phyloP scores from a whole-genome alignment of 345 rosid species.

The Rhizophora apiculata region DNA sequence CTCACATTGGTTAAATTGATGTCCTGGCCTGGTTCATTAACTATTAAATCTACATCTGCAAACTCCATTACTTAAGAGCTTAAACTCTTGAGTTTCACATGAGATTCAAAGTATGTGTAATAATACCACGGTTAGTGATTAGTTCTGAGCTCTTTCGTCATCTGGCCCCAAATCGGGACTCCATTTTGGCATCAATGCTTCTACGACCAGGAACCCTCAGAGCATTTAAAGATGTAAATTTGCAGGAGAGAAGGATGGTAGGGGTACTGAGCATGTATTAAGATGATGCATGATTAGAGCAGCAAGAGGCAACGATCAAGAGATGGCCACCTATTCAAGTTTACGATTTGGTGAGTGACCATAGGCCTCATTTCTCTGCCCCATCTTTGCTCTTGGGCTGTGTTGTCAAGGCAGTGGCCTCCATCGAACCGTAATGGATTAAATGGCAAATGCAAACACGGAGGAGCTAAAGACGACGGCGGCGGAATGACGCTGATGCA shows the following conservation, averaged over 20 bases:
- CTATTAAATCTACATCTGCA: too few relatives aligned
- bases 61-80: too few relatives aligned
- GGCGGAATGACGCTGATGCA: too few relatives aligned
- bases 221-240: conserved; percentile 26
- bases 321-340: conserved; percentile 36
- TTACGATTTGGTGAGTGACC: conserved; percentile 35
- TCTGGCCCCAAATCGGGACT: conserved; percentile 15
- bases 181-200: conserved; percentile 32
- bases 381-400: conserved; percentile 25
- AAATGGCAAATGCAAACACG: too few relatives aligned
- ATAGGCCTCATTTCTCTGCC: conserved; percentile 37
- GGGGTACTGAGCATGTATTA: conserved; percentile 28
- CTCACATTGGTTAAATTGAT: too few relatives aligned
- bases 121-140: too few relatives aligned
- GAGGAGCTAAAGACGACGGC: too few relatives aligned
- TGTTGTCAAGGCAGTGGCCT: conserved; percentile 29
- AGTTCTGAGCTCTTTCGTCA: too few relatives aligned
- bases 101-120: too few relatives aligned
- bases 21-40: too few relatives aligned
- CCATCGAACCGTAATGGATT: neutral
- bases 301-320: conserved; percentile 30
- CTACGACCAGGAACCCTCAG: conserved; percentile 30
- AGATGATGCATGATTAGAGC: conserved; percentile 30
- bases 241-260: conserved; percentile 18
- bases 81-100: too few relatives aligned